Evolutionary conservation across 1,139 yeast species (phyloP).

Genomic region (Debaryomycetaceae sp.): DNA sequence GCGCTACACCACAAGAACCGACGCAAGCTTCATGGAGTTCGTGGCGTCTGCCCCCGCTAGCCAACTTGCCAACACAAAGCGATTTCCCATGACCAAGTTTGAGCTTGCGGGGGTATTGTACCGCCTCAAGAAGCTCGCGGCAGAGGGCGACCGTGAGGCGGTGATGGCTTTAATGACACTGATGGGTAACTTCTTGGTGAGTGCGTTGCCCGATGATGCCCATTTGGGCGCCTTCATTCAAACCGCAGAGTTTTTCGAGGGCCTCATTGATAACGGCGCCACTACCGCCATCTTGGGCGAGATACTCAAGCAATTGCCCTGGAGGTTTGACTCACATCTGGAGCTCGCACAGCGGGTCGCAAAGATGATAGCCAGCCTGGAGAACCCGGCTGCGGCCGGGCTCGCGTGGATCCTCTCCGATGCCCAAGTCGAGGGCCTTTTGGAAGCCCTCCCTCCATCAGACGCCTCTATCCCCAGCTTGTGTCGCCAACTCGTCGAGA

Average conservation of each 20-base stretch:
- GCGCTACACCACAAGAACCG: constrained; percentile 1
- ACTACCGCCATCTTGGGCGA: constrained; percentile 28
- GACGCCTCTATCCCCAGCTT: too few relatives aligned
- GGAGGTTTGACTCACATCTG: constrained; percentile 8
- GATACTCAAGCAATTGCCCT: constrained; percentile 29
- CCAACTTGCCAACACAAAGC: constrained; percentile 25
- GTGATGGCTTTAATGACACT: constrained; percentile 24
- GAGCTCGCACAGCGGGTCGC: too few relatives aligned
- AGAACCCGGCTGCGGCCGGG: too few relatives aligned
- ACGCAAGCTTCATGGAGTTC: constrained; percentile 18
- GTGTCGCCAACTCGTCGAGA: too few relatives aligned
- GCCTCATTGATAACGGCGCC: constrained; percentile 9
- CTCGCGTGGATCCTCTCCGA: too few relatives aligned
- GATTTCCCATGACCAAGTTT: constrained; percentile 38
- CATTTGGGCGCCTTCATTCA: constrained; percentile 15
- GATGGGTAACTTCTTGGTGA: constrained; percentile 38
- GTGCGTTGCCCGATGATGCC: constrained; percentile 12
- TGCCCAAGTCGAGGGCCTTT: too few relatives aligned
- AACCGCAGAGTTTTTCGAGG: constrained; percentile 16
- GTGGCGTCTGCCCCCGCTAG: constrained; percentile 20
- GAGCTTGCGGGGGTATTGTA: constrained; percentile 45
- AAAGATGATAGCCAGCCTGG: too few relatives aligned
- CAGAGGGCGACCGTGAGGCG: constrained; percentile 14
- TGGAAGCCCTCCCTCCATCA: too few relatives aligned
- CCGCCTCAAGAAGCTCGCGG: constrained; percentile 28